Base-by-base conservation (phyloP, 108 stramenopile species). In the Cyclotella choctawhatcheeana region DNA sequence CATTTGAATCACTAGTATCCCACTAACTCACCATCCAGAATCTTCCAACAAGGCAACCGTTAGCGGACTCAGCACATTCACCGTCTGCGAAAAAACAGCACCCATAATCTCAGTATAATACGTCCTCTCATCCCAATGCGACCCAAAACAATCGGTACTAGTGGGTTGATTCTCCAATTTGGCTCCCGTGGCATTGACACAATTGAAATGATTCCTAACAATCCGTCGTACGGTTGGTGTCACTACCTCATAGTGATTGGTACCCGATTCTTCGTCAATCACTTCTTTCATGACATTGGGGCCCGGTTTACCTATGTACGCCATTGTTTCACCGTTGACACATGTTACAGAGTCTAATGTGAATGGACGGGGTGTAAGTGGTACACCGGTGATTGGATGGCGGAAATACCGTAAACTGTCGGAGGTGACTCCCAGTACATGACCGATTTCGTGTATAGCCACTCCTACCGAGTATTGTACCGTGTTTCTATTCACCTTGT, bases 1-100 rank as follows among this genome's bases (percentile, higher is more conserved):
- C 82, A 63, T 85, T 74, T 27, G 82, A 87, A n/a, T n/a, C n/a
- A n/a, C n/a, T n/a, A n/a, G n/a, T n/a, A n/a, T 18, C 20, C 16
- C 17, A 16, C 5, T 53, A 0, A 48, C 67, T 69, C 43, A 69
- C 83, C 83, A 86, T 12, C 86, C 86, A 34, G 82, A 82, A 44
- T 86, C 86, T 62, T 86, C 86, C 64, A 86, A 54, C 30, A 75
- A 63, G 1, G 86, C 86, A 25, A 86, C 31, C 3, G 83, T 84
- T 44, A 86, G 33, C 2, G 86, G 80, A 27, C 71, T 72, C 3
- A 86, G 50, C 16, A 83, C 68, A 32, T 74, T 76, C 40, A 69
- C 83, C 16, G 69, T 62, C 17, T 87, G 85, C 40, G 87, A 86
- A 16, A 94, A 82, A 16, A 76, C 83, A 30, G 86, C 72, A 16